phyloP scores from a whole-genome alignment of 208 protist species.

The Acanthamoeba lenticulata region DNA sequence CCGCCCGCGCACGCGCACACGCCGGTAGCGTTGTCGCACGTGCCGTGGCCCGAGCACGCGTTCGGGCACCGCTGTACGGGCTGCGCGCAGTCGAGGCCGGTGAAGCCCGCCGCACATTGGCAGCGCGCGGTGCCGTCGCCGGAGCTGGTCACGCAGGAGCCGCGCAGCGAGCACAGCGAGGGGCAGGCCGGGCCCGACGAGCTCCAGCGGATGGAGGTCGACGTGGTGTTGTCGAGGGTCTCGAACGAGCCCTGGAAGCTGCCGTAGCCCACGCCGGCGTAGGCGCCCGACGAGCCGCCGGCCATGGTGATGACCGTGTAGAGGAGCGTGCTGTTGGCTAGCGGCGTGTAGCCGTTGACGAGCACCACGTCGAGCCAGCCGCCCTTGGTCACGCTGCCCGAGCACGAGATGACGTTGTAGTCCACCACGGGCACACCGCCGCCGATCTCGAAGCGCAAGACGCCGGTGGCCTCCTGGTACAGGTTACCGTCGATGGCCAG shows the following conservation, averaged over 20 bases:
- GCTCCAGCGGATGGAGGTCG: neutral
- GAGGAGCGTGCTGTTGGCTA: neutral
- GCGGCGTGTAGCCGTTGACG: neutral
- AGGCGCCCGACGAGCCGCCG: neutral
- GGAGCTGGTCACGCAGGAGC: neutral
- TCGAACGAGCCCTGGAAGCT: neutral
- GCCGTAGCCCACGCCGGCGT: neutral
- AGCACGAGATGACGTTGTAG: neutral
- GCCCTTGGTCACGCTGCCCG: neutral
- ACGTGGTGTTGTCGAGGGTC: neutral
- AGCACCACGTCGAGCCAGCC: neutral
- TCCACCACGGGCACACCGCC: neutral
- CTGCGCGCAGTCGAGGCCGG: neutral
- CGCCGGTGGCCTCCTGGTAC: neutral
- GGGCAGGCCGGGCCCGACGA: neutral
- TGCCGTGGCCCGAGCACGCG: neutral
- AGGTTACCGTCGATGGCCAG: conserved; percentile 1
- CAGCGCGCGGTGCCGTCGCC: too few species aligned
- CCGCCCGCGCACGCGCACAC: neutral
- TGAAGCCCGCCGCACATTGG: neutral
- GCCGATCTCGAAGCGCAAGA: neutral
- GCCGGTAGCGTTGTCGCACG: neutral
- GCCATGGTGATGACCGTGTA: neutral
- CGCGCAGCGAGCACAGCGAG: neutral
- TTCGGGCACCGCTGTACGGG: neutral